Evolutionary conservation across 176 grass and related monocot genomes (phyloP).

Genomic region (Hyparrhenia diplandra): DNA sequence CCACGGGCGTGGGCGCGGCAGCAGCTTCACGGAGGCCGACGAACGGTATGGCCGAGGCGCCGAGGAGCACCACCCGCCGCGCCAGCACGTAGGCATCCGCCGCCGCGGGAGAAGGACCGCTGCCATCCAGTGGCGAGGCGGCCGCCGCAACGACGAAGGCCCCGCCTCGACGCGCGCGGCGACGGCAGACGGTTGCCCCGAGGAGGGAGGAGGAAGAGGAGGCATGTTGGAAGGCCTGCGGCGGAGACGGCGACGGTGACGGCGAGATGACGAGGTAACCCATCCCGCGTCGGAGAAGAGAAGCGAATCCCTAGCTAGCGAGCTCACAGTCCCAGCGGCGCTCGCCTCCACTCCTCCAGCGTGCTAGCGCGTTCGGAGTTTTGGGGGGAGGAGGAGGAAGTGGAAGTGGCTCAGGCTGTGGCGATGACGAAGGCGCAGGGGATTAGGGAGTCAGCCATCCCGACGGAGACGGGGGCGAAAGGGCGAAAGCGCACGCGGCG

Average conservation of each 20-base stretch:
- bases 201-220: neutral
- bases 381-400: neutral
- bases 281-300: conserved; percentile 26
- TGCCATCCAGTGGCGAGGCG: conserved; percentile 10
- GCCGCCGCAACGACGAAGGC: conserved; percentile 6
- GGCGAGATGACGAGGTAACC: conserved; percentile 41
- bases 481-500: neutral
- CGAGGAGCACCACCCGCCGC: conserved; percentile 70
- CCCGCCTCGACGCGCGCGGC: conserved; percentile 16
- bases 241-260: conserved; percentile 38
- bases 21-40: conserved; percentile 43
- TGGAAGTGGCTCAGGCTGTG: neutral
- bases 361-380: neutral
- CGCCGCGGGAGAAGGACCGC: neutral
- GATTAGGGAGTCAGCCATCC: neutral
- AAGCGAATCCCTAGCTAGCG: conserved; percentile 25
- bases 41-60: conserved; percentile 74
- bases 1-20: conserved; percentile 30
- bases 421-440: neutral
- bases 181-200: neutral
- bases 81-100: conserved; percentile 22
- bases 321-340: neutral
- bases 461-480: conserved; percentile 17
- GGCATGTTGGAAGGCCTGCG: conserved; percentile 9
- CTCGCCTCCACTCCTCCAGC: neutral